phyloP scores from a whole-genome alignment of 371 early-diverging fungal species.

The Parasitella parasitica region DNA sequence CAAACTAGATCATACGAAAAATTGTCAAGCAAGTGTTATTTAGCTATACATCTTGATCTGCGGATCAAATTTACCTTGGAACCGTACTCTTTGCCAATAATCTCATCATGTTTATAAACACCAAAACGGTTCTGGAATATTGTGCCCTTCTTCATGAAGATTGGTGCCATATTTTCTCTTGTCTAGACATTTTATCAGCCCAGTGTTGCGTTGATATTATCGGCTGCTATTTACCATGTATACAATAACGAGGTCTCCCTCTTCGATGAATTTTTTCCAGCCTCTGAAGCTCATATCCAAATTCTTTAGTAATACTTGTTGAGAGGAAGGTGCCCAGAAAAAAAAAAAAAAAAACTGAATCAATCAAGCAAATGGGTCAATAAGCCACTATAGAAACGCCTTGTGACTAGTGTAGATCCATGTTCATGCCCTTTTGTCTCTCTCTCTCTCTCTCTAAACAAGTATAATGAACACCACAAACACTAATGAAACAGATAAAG shows the following conservation, averaged over 20 bases:
- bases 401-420: neutral
- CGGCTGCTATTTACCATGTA: slow-evolving; percentile 47
- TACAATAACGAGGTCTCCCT: slow-evolving; percentile 62
- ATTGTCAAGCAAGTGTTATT: neutral
- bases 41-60: neutral
- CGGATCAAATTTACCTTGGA: slow-evolving; percentile 59
- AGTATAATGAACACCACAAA: neutral
- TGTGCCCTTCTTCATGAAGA: slow-evolving; percentile 57
- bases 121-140: slow-evolving; percentile 78
- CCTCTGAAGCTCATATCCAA: slow-evolving; percentile 42
- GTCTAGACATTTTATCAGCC: slow-evolving; percentile 33
- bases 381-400: neutral
- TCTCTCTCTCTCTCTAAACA: neutral
- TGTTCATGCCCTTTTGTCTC: neutral
- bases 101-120: slow-evolving; percentile 71
- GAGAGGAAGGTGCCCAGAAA: neutral
- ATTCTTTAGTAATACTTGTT: neutral
- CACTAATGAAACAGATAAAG: neutral
- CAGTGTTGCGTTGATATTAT: neutral
- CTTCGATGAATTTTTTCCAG: slow-evolving; percentile 58
- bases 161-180: slow-evolving; percentile 65
- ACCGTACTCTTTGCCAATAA: slow-evolving; percentile 87
- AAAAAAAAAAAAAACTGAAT: slow-evolving; percentile 1
- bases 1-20: slow-evolving; percentile 60
- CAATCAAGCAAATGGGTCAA: neutral